A percentile compares a stretch with the other conserved stretches of the same genome.
phyloP scores from a whole-genome alignment of 169 alveolate species.

The Plasmodium gallinaceum region DNA sequence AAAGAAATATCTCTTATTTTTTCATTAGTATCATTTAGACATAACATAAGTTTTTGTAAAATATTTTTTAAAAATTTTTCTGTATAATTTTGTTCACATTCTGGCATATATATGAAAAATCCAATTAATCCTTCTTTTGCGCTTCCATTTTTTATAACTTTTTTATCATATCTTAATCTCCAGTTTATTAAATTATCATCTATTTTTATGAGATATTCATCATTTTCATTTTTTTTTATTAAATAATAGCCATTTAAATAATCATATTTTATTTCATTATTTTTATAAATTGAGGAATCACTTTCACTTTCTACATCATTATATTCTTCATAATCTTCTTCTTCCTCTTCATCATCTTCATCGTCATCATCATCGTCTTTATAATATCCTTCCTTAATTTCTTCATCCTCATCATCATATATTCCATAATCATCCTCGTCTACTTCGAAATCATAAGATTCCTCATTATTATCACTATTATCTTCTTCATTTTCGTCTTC shows the following conservation, averaged over 20 bases:
- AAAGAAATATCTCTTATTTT: constrained; percentile 64
- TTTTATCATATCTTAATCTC: constrained; percentile 61
- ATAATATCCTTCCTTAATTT: constrained; percentile 3
- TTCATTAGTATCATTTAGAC: constrained; percentile 68
- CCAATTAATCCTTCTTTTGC: constrained; percentile 74
- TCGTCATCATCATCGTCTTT: background rate
- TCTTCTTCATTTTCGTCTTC: constrained; percentile 8
- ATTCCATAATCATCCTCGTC: constrained; percentile 8
- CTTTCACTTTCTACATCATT: constrained; percentile 27
- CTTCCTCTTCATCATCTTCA: constrained; percentile 28
- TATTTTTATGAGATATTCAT: constrained; percentile 25
- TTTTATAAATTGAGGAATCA: constrained; percentile 27
- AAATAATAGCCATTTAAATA: constrained; percentile 58
- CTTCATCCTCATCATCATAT: constrained; percentile 12
- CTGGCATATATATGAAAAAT: constrained; percentile 74
- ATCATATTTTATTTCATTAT: constrained; percentile 20
- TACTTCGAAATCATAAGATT: background rate
- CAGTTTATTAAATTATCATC: constrained; percentile 71
- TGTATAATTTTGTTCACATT: constrained; percentile 58
- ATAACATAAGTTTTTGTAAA: constrained; percentile 52
- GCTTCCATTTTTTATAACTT: constrained; percentile 35
- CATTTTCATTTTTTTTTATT: constrained; percentile 54
- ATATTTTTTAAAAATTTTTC: constrained; percentile 75
- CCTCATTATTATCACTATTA: background rate
- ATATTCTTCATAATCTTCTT: background rate